Evolutionary conservation across 1,284 basidiomycete genomes (phyloP), one percentile per base, ranked within the genome.

Genomic region (Ganoderma sinense): DNA sequence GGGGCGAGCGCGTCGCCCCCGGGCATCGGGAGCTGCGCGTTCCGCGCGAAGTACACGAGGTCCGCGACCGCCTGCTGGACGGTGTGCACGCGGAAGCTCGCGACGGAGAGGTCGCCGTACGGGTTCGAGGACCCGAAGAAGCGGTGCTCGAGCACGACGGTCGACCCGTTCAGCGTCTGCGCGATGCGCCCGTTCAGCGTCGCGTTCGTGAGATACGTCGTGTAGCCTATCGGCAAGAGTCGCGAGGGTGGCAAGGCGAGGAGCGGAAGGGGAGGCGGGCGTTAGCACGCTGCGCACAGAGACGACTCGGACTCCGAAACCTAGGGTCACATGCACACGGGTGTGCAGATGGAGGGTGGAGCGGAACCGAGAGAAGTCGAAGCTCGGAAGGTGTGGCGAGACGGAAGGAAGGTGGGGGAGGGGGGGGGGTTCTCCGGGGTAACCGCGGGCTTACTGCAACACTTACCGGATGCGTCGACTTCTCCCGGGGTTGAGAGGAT

Each of bases 61-160:
- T 94, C 92, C 62, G 92, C 87, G 64, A 91, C 86, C 8, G 90
- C 89, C 80, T 93, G 92, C 75, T 92, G 87, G 55, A 93, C 85
- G 2, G 89, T 93, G 76, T 89, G 88, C n/a, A 88, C 76, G 55
- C 81, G 80, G 61, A 93, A 81, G 75, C 87, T 90, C 69, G 85
- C 78, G 11, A 87, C 86, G 23, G 84, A 86, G 14, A 94, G 84
- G 78, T 92, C 84, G 39, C 86, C 82, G 65, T 85, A 85, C 0
- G 92, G 92, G 73, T 87, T 87, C 11, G 86, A 88, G 31, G 80
- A 73, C 10, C 87, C 87, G 66, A 84, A 88, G 81, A 83, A 88
- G 11, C 87, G 84, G 71, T 88, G 87, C 69, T 87, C 86, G 80
- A 93, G 62, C 79, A 93, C 81, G 71, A 93, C 82, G 2, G 87